phyloP scores from a whole-genome alignment of 257 asterid genomes.

The Linaria vulgaris region DNA sequence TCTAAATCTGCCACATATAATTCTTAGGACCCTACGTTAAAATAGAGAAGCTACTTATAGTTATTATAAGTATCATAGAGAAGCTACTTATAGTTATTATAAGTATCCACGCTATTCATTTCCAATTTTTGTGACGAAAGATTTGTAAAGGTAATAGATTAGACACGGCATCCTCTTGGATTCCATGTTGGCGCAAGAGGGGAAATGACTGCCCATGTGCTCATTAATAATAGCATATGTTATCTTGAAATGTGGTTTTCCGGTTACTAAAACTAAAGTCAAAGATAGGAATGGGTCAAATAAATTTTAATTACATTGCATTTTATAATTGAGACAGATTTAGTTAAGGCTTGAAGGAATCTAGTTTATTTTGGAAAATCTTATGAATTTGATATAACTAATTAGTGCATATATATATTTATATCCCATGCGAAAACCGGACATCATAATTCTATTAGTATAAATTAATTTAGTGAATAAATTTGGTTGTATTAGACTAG shows the following conservation, averaged over 20 bases:
- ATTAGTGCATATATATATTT: too few relatives aligned
- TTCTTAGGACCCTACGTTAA: too few relatives aligned
- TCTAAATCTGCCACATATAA: too few relatives aligned
- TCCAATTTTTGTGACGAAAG: slow-evolving; percentile 1
- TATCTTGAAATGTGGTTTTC: slow-evolving; percentile 15
- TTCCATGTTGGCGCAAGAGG: slow-evolving; percentile 26
- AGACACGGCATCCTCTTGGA: slow-evolving; percentile 13
- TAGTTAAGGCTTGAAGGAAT: background rate
- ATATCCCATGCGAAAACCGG: too few relatives aligned
- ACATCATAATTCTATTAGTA: too few relatives aligned
- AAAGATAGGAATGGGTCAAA: slow-evolving; percentile 17
- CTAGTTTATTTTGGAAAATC: background rate
- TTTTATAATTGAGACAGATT: background rate
- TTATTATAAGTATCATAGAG: too few relatives aligned
- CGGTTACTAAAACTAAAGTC: slow-evolving; percentile 18
- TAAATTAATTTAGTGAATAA: too few relatives aligned
- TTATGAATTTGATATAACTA: background rate
- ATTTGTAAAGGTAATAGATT: background rate
- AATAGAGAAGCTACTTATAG: too few relatives aligned
- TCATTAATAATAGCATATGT: slow-evolving; percentile 8
- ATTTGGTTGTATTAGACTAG: too few relatives aligned
- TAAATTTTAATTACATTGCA: background rate
- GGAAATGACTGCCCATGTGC: slow-evolving; percentile 25
- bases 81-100: too few relatives aligned
- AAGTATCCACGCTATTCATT: background rate